Base-by-base conservation (phyloP, 352 stramenopile species). In the Pythium apleroticum region DNA sequence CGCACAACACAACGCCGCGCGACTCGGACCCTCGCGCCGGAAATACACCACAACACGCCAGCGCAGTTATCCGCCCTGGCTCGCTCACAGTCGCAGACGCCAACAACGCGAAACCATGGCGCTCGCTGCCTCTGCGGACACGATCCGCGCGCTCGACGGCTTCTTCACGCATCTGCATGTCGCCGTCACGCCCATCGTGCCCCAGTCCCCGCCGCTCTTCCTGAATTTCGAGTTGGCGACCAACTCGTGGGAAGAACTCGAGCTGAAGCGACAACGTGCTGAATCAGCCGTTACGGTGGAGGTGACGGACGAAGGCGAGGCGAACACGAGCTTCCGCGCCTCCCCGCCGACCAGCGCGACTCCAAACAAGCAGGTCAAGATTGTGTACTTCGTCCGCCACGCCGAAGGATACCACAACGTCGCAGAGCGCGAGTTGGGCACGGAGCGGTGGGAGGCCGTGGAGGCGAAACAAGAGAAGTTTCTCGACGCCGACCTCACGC, bases 361-460 rank as follows among this genome's bases (percentile, higher is more conserved):
- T 27, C 35, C 50, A 33, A 68, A 62, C 37, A 71, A 63, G 28
- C 64, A 72, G 25, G 54, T 89, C 57, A 93, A 91, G 68, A 81
- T 89, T 56, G 63, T 91, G 20, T 92, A 91, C 73, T 74, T 91
- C n/a, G 74, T 93, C 57, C 81, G 85, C 24, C 85, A 92, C 50
- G 83, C 78, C 25, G 77, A 93, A 62, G 85, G 82, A n/a, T 73
- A 69, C 50, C 82, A 93, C 69, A 93, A 93, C 60, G 78, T 74
- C 6, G 79, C 80, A 8, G 77, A 91, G 65, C 31, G 76, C 1
- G 68, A 83, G 54, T 71, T 79, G 19, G 81, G 84, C 30, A 72
- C 74, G 2, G 71, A 77, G 37, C 70, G 71, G 10, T 93, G 81
- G 84, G 80, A 90, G 31, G 72, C 68, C 45, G 76, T 89, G 39